phyloP scores from a whole-genome alignment of 2,329 filamentous ascomycete genomes.

The Pestalotiopsis sp. region DNA sequence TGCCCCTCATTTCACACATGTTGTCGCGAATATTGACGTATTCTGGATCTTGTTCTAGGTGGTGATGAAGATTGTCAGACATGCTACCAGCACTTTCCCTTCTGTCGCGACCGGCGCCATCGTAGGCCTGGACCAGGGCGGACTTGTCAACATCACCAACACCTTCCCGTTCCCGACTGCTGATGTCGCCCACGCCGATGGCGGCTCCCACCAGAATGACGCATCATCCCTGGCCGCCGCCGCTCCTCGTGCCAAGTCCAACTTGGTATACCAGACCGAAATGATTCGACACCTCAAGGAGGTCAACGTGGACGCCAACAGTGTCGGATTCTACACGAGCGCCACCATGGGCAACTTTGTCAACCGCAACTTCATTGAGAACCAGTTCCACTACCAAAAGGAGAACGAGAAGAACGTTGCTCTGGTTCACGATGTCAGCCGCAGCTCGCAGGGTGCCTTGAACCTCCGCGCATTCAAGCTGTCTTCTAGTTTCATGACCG shows the following conservation, averaged over 20 bases:
- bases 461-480: constrained; percentile 91
- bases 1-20: constrained; percentile 25
- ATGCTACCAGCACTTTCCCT: constrained; percentile 86
- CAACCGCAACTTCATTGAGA: constrained; percentile 94
- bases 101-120: constrained; percentile 87
- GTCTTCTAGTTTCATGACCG: constrained; percentile 83
- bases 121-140: constrained; percentile 88
- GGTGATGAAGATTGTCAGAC: constrained; percentile 98
- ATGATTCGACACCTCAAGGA: constrained; percentile 97
- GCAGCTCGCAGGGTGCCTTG: constrained; percentile 88
- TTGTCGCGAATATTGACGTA: background rate
- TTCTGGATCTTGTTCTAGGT: constrained; percentile 56
- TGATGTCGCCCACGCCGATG: constrained; percentile 70
- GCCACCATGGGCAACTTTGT: constrained; percentile 99
- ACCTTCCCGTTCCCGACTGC: constrained; percentile 89
- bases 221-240: constrained; percentile 78
- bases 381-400: constrained; percentile 96
- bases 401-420: constrained; percentile 88
- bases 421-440: constrained; percentile 92
- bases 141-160: constrained; percentile 88
- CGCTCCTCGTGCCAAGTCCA: constrained; percentile 90
- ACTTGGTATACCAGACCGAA: constrained; percentile 85
- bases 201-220: constrained; percentile 69
- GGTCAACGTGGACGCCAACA: constrained; percentile 98
- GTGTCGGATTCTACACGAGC: constrained; percentile 97